Evolutionary conservation across 2,329 filamentous ascomycete genomes (phyloP).

Genomic region (Pestalotiopsis fici): DNA sequence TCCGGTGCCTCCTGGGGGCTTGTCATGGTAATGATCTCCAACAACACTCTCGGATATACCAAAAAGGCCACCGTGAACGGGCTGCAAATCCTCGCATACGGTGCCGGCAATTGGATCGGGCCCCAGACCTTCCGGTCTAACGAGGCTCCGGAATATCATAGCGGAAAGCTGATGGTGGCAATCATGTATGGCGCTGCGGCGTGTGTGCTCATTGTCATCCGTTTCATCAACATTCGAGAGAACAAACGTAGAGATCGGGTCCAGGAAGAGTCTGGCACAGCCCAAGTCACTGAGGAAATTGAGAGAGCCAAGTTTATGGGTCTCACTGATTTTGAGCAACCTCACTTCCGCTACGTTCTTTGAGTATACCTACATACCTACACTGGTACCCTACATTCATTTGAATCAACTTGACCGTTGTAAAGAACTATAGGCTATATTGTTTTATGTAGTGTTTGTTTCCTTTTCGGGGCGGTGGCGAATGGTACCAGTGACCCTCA

Average conservation of each 20-base stretch:
- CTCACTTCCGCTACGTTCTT: background rate
- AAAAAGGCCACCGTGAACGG: slow-evolving; percentile 5
- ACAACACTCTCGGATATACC: slow-evolving; percentile 2
- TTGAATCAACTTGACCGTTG: no score
- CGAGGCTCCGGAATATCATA: background rate
- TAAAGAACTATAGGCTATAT: no score
- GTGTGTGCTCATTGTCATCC: background rate
- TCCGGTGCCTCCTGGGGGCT: background rate
- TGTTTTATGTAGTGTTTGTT: no score
- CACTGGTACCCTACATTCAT: no score
- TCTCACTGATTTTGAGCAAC: slow-evolving; percentile 1
- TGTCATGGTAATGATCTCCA: slow-evolving; percentile 4
- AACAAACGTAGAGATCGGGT: background rate
- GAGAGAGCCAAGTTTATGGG: background rate
- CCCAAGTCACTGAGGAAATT: background rate
- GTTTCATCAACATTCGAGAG: background rate
- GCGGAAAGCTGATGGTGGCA: slow-evolving; percentile 2
- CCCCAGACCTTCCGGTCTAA: background rate
- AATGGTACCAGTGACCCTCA: no score
- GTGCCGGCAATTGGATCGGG: slow-evolving; percentile 1
- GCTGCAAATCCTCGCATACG: slow-evolving; percentile 1
- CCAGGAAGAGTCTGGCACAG: background rate
- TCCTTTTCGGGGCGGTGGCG: no score
- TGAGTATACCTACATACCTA: background rate
- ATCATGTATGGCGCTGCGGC: slow-evolving; percentile 7